Conservation (phyloP, 306 rosid species). For the Trifolium subterraneum region DNA sequence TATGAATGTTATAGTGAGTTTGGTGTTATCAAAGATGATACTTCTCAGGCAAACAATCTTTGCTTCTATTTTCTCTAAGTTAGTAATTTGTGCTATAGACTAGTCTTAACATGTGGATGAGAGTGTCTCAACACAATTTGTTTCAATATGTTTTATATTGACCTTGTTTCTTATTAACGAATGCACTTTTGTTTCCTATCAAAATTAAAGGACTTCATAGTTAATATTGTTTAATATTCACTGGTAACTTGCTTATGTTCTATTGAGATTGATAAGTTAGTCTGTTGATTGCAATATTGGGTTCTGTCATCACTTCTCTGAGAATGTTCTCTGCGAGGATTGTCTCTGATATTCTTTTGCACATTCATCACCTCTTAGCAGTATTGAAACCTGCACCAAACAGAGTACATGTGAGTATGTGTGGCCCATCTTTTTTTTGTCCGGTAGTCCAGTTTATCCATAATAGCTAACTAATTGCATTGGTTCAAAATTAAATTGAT, state of each 20-base stretch:
- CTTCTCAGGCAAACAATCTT: too few relatives aligned
- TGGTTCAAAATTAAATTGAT: background rate
- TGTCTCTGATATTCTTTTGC: constrained; percentile 33
- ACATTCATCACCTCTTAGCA: constrained; percentile 69
- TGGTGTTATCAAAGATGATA: too few relatives aligned
- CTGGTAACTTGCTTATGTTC: constrained; percentile 50
- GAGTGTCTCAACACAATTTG: too few relatives aligned
- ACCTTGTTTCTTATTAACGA: too few relatives aligned
- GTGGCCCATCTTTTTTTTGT: background rate
- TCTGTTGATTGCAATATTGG: constrained; percentile 51
- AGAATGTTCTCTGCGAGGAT: constrained; percentile 48
- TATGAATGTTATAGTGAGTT: too few relatives aligned
- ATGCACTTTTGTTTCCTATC: too few relatives aligned
- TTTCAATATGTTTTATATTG: too few relatives aligned
- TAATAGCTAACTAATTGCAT: background rate
- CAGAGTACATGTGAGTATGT: background rate
- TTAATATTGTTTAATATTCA: background rate
- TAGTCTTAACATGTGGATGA: too few relatives aligned
- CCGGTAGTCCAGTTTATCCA: too few relatives aligned
- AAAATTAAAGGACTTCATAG: too few relatives aligned
- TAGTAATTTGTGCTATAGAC: too few relatives aligned
- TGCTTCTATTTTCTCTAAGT: too few relatives aligned
- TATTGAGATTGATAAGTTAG: constrained; percentile 47
- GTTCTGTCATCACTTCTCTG: constrained; percentile 45
- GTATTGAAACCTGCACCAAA: constrained; percentile 54